phyloP scores from a whole-genome alignment of 805 yeast species.

The Nakazawaea ernobii region DNA sequence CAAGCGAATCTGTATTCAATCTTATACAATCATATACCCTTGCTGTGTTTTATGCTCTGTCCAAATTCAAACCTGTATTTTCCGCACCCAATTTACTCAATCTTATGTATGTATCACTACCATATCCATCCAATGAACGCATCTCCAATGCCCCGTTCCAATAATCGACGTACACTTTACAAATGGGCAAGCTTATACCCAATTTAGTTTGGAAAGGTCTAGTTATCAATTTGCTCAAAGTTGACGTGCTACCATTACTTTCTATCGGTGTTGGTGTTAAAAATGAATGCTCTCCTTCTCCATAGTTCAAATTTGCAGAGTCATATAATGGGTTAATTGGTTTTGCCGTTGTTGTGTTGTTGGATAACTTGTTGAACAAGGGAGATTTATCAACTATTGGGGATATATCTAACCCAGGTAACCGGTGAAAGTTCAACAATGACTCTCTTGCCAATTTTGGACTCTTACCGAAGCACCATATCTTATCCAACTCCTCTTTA shows the following conservation, averaged over 20 bases:
- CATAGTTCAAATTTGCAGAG: neutral
- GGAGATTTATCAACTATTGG: constrained; percentile 12
- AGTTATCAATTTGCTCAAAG: constrained; percentile 58
- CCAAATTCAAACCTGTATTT: constrained; percentile 59
- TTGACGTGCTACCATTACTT: constrained; percentile 33
- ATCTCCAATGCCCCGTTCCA: constrained; percentile 91
- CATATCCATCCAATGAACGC: constrained; percentile 84
- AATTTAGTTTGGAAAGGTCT: constrained; percentile 71
- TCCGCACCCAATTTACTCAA: constrained; percentile 73
- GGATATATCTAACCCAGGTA: constrained; percentile 53
- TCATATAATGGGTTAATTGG: neutral
- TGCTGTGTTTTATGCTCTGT: constrained; percentile 44
- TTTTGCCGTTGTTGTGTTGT: neutral
- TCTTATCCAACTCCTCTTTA: constrained; percentile 47
- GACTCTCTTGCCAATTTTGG: constrained; percentile 53
- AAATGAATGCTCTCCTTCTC: constrained; percentile 8
- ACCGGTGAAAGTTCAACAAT: constrained; percentile 59
- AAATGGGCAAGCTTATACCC: constrained; percentile 89
- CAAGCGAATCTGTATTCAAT: no score
- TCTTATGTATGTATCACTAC: constrained; percentile 80
- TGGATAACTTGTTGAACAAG: constrained; percentile 2
- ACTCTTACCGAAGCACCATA: constrained; percentile 86
- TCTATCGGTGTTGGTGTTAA: constrained; percentile 11
- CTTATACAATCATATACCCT: neutral
- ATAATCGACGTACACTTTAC: constrained; percentile 88